These are phyloP conservation scores for Vigna reflexopilosa DNA, from an alignment of 306 rosid genomes.

Conservation along the genomic window DNA sequence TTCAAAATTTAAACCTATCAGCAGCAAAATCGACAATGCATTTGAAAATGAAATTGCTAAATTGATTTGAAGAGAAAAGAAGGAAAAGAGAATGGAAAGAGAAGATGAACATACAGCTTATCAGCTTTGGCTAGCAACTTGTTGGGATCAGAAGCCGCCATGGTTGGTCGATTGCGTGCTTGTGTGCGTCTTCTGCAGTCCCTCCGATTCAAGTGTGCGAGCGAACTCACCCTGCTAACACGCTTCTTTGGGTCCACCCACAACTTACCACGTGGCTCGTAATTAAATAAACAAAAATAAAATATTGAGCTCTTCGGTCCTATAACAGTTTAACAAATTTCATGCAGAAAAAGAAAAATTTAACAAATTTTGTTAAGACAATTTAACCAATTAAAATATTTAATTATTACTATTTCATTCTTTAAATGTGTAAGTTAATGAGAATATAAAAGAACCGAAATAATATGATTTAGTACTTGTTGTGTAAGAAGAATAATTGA, in stretches of 20 bases:
- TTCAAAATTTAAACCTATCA: neutral
- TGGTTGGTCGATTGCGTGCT: slow-evolving; percentile 39
- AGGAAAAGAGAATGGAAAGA: neutral
- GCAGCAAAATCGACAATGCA: neutral
- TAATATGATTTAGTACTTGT: no score
- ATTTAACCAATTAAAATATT: no score
- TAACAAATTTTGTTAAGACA: no score
- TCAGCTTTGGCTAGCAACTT: slow-evolving; percentile 81
- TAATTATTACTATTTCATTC: no score
- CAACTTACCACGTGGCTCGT: neutral
- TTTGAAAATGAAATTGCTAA: neutral
- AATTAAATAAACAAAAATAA: neutral
- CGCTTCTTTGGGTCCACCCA: neutral
- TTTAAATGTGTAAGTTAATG: no score
- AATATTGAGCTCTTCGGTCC: neutral
- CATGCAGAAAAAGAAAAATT: no score
- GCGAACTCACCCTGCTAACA: neutral
- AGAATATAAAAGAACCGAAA: no score
- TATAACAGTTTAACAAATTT: neutral
- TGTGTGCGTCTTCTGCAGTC: slow-evolving; percentile 35
- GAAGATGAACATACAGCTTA: slow-evolving; percentile 58
- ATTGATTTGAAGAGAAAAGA: neutral
- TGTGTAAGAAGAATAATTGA: no score
- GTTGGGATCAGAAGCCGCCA: slow-evolving; percentile 77
- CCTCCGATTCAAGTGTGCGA: slow-evolving; percentile 38